Evolutionary conservation across 2,329 filamentous ascomycete species (phyloP), one percentile per base, ranked within the genome.

Genomic region (Colletotrichum sp.): DNA sequence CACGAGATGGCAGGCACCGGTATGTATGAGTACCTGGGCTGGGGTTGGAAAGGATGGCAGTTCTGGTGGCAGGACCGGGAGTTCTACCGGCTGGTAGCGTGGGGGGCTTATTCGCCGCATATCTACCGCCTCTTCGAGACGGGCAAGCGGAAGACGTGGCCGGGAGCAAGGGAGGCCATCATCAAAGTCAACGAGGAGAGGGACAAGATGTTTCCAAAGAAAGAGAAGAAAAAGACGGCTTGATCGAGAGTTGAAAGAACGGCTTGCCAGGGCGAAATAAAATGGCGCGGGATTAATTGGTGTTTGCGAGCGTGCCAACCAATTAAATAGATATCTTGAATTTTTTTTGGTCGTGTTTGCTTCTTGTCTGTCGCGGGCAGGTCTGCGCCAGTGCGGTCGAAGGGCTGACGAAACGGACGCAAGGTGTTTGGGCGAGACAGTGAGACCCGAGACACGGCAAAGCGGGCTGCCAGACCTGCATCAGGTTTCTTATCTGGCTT

Each of bases 1-100:
- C 83, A 89, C 75, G 70, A 82, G n/a, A 81, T 84, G 16, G 86
- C 87, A 3, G 87, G 87, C 2, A 85, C 85, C 1, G 84, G 85
- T 1, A 81, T 87, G 57, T 74, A 80, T 8, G 83, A 86, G 67
- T 81, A 85, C 21, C 79, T 88, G 16, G 86, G 86, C 7, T 88
- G 84, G 82, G 85, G 84, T 1, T 80, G 79, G 79, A 79, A 80
- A 43, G 85, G 83, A 0, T 87, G 87, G 85, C 79, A 71, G 60
- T 86, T 88, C 30, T 88, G 86, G 85, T 82, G 82, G 75, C 76
- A 76, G 26, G 84, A 88, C 34, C 80, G 81, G 10, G 79, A 78
- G 24, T 78, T 88, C 48, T 88, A 84, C 66, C 81, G 79, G 13
- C 65, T 87, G 48, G 71, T 86, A 67, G 84, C 85, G 77, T 80